Evolutionary conservation across 768 basidiomycete genomes (phyloP).

Genomic region (Paxillus involutus): DNA sequence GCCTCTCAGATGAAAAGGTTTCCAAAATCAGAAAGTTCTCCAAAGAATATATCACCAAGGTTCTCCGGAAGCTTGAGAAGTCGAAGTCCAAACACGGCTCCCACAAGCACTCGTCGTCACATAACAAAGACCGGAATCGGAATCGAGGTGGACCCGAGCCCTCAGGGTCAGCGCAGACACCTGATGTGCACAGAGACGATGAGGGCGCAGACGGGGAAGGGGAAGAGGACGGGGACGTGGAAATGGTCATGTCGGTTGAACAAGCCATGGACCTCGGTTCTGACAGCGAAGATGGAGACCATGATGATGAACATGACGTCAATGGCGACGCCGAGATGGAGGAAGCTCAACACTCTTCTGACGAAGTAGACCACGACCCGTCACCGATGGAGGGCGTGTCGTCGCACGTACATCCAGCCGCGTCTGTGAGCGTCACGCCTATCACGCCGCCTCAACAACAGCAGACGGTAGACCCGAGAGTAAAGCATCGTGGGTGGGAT

Average conservation of each 20-base stretch:
- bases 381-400: conserved; percentile 35
- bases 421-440: conserved; percentile 31
- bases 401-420: conserved; percentile 22
- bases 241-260: conserved; percentile 40
- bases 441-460: conserved; percentile 27
- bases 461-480: conserved; percentile 25
- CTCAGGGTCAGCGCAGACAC: conserved; percentile 13
- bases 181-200: conserved; percentile 11
- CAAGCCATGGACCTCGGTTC: conserved; percentile 46
- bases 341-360: conserved; percentile 25
- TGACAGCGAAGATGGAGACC: conserved; percentile 31
- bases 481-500: conserved; percentile 32
- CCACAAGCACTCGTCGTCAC: conserved; percentile 22
- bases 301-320: conserved; percentile 3
- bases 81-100: conserved; percentile 22
- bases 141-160: conserved; percentile 2
- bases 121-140: conserved; percentile 4
- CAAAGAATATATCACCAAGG: conserved; percentile 87
- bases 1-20: conserved; percentile 83
- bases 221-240: conserved; percentile 23
- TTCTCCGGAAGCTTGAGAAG: conserved; percentile 66
- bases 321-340: conserved; percentile 20
- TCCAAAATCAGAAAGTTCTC: conserved; percentile 90
- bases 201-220: conserved; percentile 6
- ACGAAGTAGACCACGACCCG: conserved; percentile 27